phyloP scores from a whole-genome alignment of 192 early-diverging fungal species.

The Linnemannia schmuckeri region DNA sequence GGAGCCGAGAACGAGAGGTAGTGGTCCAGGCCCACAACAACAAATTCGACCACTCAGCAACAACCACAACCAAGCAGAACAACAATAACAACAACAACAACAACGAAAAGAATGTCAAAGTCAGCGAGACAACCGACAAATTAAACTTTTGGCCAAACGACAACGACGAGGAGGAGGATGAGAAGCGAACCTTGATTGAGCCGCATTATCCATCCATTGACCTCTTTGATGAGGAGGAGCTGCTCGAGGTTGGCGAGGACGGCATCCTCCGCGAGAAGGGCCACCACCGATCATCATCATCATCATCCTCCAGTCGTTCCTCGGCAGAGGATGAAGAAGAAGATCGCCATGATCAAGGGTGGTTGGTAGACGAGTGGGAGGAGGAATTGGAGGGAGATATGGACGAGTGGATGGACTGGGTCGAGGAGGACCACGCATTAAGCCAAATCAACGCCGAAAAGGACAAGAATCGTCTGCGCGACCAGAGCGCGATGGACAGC shows the following conservation, averaged over 20 bases:
- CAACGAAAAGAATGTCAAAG: background rate
- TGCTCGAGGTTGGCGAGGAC: slow-evolving; percentile 40
- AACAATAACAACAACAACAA: background rate
- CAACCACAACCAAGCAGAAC: background rate
- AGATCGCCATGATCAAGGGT: slow-evolving; percentile 22
- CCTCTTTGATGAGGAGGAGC: slow-evolving; percentile 43
- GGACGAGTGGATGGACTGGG: slow-evolving; percentile 49
- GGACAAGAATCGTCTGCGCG: slow-evolving; percentile 26
- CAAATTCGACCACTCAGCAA: background rate
- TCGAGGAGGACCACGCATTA: slow-evolving; percentile 31
- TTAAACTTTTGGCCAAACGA: slow-evolving; percentile 21
- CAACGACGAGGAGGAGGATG: slow-evolving; percentile 3
- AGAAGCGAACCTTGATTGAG: slow-evolving; percentile 39
- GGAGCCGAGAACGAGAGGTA: background rate
- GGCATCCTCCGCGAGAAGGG: slow-evolving; percentile 16
- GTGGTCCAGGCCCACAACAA: background rate
- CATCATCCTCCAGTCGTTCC: background rate
- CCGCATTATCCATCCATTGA: slow-evolving; percentile 43
- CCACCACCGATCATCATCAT: background rate
- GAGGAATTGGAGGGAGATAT: slow-evolving; percentile 55
- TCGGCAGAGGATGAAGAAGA: background rate
- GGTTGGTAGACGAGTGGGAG: slow-evolving; percentile 57
- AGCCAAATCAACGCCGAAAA: background rate
- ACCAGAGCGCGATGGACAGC: slow-evolving; percentile 23
- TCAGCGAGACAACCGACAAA: background rate